Base-by-base conservation (phyloP, 352 stramenopile genomes). In the Phytophthora multivora region DNA sequence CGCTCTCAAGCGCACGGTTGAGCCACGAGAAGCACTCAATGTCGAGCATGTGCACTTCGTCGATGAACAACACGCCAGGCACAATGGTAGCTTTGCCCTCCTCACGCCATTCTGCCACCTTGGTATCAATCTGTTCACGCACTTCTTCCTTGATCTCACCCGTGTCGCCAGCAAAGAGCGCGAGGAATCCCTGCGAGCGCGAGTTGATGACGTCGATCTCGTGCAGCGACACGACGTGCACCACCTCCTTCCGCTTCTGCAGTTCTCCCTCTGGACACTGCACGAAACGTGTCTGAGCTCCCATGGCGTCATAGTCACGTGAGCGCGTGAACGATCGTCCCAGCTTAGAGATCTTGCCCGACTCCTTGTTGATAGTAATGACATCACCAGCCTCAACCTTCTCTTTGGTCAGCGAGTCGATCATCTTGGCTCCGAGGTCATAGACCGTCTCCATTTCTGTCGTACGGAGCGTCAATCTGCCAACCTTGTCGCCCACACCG, bases 361-460 rank as follows among this genome's bases (percentile, higher is more conserved):
- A 98, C 26, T 98, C 97, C 78, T 99, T 99, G 82, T 99, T 98
- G 76, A 99, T 99, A 5, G 96, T 98, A 79, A 99, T 99, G 35
- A 99, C 97, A 80, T 99, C 98, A 25, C 98, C 98, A 5, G 97
- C 97, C 33, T 97, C 91, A 16, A 99, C 84, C 76, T 99, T 99
- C 75, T 99, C 97, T 67, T 99, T 99, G n/a, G 95, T 97, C 26
- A 99, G 69, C 52, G 93, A 93, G 69, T 99, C 97, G 82, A 99
- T 99, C 98, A 99, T 99, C 89, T 99, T 99, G 25, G 90, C 88
- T 43, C 98, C 98, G 8, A 99, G 88, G 76, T 99, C 98, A 75
- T 99, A 99, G 16, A 99, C 97, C 0, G 97, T 99, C 87, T 99
- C 97, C 97, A 99, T 99, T 75, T 99, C 98, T 1, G 98, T 99